Conservation (phyloP, 768 basidiomycete genomes). For the Naganishia vaughanmartiniae region DNA sequence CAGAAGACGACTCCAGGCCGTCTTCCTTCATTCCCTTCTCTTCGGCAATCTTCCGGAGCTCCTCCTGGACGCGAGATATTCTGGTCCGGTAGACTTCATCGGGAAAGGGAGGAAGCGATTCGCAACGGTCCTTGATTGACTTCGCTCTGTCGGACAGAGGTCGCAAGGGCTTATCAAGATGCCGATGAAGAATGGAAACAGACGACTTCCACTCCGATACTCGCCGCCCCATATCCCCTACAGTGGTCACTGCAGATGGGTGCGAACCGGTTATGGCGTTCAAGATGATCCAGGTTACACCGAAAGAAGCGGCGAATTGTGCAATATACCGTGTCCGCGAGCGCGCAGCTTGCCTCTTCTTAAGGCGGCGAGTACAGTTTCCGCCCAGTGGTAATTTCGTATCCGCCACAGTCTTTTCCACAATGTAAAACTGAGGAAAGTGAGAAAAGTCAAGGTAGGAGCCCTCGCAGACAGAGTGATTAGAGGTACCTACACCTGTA, state of each 20-base stretch:
- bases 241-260: background rate
- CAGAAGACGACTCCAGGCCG: background rate
- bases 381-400: background rate
- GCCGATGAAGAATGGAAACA: background rate
- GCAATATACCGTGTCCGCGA: background rate
- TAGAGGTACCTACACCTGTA: too few relatives aligned
- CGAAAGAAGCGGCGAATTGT: background rate
- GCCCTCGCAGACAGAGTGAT: too few relatives aligned
- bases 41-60: background rate
- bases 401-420: too few relatives aligned
- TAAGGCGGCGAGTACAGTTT: background rate
- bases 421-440: too few relatives aligned
- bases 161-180: background rate
- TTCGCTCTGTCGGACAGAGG: background rate
- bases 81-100: conserved; percentile 13
- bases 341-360: background rate
- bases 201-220: background rate
- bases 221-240: background rate
- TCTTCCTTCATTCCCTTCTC: background rate
- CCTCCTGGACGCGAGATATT: background rate
- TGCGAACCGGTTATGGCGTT: background rate
- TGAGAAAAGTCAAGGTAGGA: too few relatives aligned
- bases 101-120: conserved; percentile 5
- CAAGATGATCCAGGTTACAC: conserved; percentile 4
- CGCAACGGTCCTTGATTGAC: conserved; percentile 10